Evolutionary conservation across 2,329 filamentous ascomycete species (phyloP).

Genomic region (Amauroascus niger): DNA sequence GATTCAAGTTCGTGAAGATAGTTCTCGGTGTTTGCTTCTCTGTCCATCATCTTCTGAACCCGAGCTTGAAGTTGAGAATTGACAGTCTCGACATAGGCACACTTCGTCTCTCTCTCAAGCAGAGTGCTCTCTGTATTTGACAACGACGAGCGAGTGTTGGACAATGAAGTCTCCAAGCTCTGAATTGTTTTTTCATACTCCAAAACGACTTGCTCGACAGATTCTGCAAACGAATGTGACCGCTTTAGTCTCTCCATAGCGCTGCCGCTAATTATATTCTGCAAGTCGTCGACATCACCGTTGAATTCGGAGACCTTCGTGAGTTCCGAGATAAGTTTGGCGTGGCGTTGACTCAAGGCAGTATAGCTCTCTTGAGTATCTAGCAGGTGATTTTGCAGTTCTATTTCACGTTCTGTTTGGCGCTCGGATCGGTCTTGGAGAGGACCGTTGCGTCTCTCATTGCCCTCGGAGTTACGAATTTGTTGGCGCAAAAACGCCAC

Average conservation of each 20-base stretch:
- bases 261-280: constrained; percentile 57
- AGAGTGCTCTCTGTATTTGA: constrained; percentile 76
- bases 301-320: constrained; percentile 66
- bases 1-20: constrained; percentile 87
- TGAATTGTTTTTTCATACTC: constrained; percentile 99
- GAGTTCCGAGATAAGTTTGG: constrained; percentile 89
- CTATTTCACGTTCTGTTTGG: constrained; percentile 72
- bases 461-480: constrained; percentile 70
- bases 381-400: constrained; percentile 86
- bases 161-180: constrained; percentile 79
- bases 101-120: constrained; percentile 87
- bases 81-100: constrained; percentile 84
- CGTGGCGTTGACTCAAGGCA: constrained; percentile 80
- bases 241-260: constrained; percentile 82
- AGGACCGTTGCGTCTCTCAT: constrained; percentile 46
- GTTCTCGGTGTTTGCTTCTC: constrained; percentile 81
- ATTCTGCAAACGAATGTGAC: constrained; percentile 90
- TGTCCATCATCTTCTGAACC: constrained; percentile 85
- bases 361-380: constrained; percentile 93
- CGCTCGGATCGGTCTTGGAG: constrained; percentile 66
- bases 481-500: constrained; percentile 90
- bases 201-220: constrained; percentile 88
- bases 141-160: constrained; percentile 73
- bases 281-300: constrained; percentile 34
- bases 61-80: constrained; percentile 81